phyloP scores from a whole-genome alignment of 2,329 filamentous ascomycete genomes.

The Epichloe brachyelytri region DNA sequence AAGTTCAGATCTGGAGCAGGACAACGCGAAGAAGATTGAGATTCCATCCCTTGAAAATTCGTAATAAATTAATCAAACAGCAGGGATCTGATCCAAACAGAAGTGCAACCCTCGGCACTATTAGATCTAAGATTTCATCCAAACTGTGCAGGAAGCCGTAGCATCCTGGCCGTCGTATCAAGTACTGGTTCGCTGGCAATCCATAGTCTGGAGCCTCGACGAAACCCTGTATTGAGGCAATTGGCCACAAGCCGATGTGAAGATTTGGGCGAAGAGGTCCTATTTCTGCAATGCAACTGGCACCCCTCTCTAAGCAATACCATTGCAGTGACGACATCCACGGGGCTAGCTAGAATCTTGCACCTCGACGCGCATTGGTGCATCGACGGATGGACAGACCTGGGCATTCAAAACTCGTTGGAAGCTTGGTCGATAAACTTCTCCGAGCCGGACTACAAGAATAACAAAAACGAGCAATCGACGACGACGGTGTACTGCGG shows the following conservation, averaged over 20 bases:
- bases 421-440: constrained; percentile 68
- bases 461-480: constrained; percentile 12
- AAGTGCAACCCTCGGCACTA: constrained; percentile 57
- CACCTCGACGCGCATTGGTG: constrained; percentile 30
- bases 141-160: constrained; percentile 18
- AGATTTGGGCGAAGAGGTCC: constrained; percentile 39
- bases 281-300: constrained; percentile 66
- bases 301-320: constrained; percentile 42
- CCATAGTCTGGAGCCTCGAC: constrained; percentile 38
- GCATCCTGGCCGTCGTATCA: constrained; percentile 59
- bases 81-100: constrained; percentile 34
- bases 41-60: not conserved
- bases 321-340: constrained; percentile 60
- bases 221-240: constrained; percentile 23
- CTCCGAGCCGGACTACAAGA: constrained; percentile 18
- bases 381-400: constrained; percentile 19
- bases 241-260: constrained; percentile 32
- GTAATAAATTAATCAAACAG: not conserved
- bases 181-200: constrained; percentile 61
- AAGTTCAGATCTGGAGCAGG: constrained; percentile 20
- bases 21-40: not conserved
- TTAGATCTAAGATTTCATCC: constrained; percentile 76
- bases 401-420: constrained; percentile 38
- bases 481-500: constrained; percentile 47
- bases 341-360: constrained; percentile 48